phyloP scores from a whole-genome alignment of 2,329 filamentous ascomycete genomes.

The Periconia macrospinosa region DNA sequence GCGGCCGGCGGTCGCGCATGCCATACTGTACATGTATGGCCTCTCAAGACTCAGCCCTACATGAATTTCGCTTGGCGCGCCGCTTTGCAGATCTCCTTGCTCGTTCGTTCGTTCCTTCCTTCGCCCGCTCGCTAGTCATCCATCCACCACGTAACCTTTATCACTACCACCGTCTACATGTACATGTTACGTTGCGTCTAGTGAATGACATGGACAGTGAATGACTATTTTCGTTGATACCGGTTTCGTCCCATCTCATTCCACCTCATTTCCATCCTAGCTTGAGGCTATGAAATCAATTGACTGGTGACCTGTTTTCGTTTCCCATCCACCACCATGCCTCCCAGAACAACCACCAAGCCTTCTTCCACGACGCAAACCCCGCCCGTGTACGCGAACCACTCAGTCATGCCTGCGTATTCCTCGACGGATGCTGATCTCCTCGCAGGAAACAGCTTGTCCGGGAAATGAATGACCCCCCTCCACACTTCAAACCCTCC shows the following conservation, averaged over 20 bases:
- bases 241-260: too few relatives aligned
- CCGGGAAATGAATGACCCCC: conserved; percentile 20
- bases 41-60: background rate
- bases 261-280: too few relatives aligned
- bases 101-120: too few relatives aligned
- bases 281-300: too few relatives aligned
- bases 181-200: too few relatives aligned
- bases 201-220: too few relatives aligned
- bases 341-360: background rate
- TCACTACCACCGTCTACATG: background rate
- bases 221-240: too few relatives aligned
- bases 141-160: background rate
- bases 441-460: background rate
- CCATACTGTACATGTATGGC: too few relatives aligned
- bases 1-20: too few relatives aligned
- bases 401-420: background rate
- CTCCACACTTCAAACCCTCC: conserved; percentile 63
- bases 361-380: background rate
- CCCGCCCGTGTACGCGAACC: background rate
- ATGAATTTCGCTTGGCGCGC: background rate
- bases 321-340: background rate
- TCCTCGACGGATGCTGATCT: background rate
- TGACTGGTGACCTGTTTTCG: too few relatives aligned
- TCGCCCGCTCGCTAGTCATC: too few relatives aligned
- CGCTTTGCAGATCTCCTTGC: background rate